Evolutionary conservation across 225 moss, liverwort and hornwort genomes (phyloP), one percentile per base, ranked within the genome.

Genomic region (Sphagnum tenellum): DNA sequence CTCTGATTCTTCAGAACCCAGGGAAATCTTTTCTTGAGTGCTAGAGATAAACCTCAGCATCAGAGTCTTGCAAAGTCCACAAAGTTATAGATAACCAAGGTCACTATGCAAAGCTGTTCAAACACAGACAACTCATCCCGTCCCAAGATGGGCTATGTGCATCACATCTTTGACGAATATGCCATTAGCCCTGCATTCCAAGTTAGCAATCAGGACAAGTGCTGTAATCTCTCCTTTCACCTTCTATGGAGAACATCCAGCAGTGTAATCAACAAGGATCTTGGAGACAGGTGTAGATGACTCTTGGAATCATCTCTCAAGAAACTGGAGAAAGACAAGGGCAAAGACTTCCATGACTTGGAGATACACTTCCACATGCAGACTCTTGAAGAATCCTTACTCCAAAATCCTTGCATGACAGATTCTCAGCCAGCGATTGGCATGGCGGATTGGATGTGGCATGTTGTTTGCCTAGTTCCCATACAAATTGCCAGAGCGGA

Each of bases 401-500:
- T 52, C 9, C 51, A 52, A 52, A 9, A 52, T 9, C 5, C 5
- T 5, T 52, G 51, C 51, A 52, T 5, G 54, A 29, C 12, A 44
- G 46, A 29, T 47, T 2, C 4, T 54, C 45, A 44, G 47, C 60
- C 47, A 7, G 14, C 47, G 48, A 12, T 8, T 3, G 65, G 1
- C 44, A 11, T 5, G 9, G 82, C 85, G 0, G 55, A 46, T 0
- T 89, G 88, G 88, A 48, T 82, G 29, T 74, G 64, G 4, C 67
- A 48, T 3, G 58, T 88, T 2, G 46, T 88, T 9, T 85, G 85
- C 56, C 47, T 88, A 0, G 88, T 89, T 2, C 88, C 88, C 0
- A 63, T 89, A 46, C 88, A 89, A 44, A 82, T 89, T 54, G 80
- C 85, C 0, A 48, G 85, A 56, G 88, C 88, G 12, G 88, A 88